These are phyloP conservation scores for Novymonas esmeraldas DNA, from an alignment of 208 protist genomes.

Conservation along the genomic window DNA sequence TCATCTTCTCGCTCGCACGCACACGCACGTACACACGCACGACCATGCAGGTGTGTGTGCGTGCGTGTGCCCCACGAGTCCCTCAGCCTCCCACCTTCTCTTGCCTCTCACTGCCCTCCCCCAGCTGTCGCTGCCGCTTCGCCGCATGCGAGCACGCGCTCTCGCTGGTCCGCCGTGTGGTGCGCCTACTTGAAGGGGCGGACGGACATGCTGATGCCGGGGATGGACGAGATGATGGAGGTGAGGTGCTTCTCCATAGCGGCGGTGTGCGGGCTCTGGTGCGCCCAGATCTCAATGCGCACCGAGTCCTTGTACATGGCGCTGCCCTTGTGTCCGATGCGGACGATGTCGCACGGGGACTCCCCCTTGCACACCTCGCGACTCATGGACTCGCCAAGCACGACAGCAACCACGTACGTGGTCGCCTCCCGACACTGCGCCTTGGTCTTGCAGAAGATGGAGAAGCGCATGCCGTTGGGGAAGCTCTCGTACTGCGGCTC, in stretches of 20 bases:
- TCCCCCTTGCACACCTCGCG: slow-evolving; percentile 52
- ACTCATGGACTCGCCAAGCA: slow-evolving; percentile 71
- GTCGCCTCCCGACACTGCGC: slow-evolving; percentile 59
- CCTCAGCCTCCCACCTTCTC: too few relatives aligned
- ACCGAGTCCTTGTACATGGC: slow-evolving; percentile 59
- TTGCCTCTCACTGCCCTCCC: neutral
- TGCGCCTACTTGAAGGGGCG: slow-evolving; percentile 15
- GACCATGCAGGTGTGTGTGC: too few relatives aligned
- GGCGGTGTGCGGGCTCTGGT: slow-evolving; percentile 37
- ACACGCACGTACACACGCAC: too few relatives aligned
- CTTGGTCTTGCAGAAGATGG: slow-evolving; percentile 74
- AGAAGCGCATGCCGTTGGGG: slow-evolving; percentile 62
- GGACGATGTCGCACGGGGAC: slow-evolving; percentile 64
- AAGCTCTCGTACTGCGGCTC: slow-evolving; percentile 85
- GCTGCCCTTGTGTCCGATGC: slow-evolving; percentile 73
- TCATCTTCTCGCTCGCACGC: too few relatives aligned
- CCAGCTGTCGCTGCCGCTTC: too few relatives aligned
- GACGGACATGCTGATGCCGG: slow-evolving; percentile 51
- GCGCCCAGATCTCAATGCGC: slow-evolving; percentile 74
- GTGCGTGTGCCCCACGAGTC: too few relatives aligned
- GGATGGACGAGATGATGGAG: slow-evolving; percentile 42
- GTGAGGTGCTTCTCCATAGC: slow-evolving; percentile 60
- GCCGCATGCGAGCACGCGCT: neutral
- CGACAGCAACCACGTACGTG: slow-evolving; percentile 58
- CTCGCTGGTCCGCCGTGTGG: too few relatives aligned